A percentile compares a stretch with the other conserved stretches of the same genome.
Conservation (phyloP, 176 grass and related monocot species). For the Puccinellia tenuiflora region DNA sequence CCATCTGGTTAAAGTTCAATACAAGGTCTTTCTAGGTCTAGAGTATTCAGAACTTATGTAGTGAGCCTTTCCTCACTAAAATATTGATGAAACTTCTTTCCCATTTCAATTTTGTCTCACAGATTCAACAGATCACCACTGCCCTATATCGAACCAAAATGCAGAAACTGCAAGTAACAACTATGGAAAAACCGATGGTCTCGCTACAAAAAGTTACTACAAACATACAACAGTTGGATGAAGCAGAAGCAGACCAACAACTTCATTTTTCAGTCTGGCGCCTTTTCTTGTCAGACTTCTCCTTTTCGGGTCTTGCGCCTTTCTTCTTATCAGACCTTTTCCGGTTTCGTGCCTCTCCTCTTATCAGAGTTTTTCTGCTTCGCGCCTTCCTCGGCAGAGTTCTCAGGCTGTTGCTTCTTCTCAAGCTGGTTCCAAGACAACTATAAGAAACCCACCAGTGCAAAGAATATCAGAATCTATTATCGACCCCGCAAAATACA, state of each 20-base stretch:
- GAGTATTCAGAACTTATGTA: too few relatives aligned
- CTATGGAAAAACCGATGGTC: not conserved
- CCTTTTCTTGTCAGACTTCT: not conserved
- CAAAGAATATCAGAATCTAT: not conserved
- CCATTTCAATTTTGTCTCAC: not conserved
- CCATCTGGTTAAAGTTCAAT: not conserved
- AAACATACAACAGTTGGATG: not conserved
- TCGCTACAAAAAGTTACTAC: not conserved
- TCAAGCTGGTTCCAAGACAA: conserved; percentile 23
- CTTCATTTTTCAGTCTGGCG: not conserved
- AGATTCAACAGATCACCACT: not conserved
- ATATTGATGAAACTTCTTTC: not conserved
- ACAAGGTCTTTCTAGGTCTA: not conserved
- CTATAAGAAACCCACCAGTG: conserved; percentile 24
- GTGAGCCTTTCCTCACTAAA: too few relatives aligned
- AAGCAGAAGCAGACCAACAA: not conserved
- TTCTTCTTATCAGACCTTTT: not conserved
- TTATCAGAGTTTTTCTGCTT: too few relatives aligned
- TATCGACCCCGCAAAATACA: not conserved
- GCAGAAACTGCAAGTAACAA: not conserved
- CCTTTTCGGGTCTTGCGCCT: too few relatives aligned
- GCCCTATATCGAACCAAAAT: not conserved
- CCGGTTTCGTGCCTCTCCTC: not conserved
- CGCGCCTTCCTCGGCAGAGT: conserved; percentile 19
- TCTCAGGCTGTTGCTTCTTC: conserved; percentile 25